Conservation (phyloP, 164 flowering plant genomes). For the Saururus chinensis region DNA sequence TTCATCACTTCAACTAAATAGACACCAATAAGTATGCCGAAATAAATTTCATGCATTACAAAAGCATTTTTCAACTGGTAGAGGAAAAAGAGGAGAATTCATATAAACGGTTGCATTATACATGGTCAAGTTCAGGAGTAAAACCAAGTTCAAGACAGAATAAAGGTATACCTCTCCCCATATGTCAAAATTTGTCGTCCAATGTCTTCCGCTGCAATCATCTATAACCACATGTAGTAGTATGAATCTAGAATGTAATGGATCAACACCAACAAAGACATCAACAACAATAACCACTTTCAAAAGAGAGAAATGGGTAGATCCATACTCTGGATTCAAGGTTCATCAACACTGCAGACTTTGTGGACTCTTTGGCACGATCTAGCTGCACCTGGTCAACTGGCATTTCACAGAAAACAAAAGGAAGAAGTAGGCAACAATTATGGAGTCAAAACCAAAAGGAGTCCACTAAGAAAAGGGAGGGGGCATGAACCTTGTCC, state of each 20-base stretch:
- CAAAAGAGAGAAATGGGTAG: not conserved
- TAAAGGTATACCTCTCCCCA: slow-evolving; percentile 51
- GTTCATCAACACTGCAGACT: slow-evolving; percentile 75
- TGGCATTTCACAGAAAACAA: slow-evolving; percentile 4
- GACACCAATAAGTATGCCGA: no score
- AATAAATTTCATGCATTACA: no score
- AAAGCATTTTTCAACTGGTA: no score
- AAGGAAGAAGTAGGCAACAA: not conserved
- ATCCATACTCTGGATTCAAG: slow-evolving; percentile 74
- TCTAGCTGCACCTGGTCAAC: slow-evolving; percentile 37
- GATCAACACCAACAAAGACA: not conserved
- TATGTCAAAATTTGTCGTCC: slow-evolving; percentile 83
- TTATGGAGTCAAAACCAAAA: not conserved
- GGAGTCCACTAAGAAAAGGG: not conserved
- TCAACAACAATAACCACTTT: not conserved
- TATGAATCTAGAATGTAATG: not conserved
- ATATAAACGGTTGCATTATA: no score
- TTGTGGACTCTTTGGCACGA: slow-evolving; percentile 74
- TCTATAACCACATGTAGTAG: slow-evolving; percentile 27
- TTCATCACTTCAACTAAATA: no score
- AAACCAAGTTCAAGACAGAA: no score
- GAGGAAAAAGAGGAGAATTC: no score
- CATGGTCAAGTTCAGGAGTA: no score
- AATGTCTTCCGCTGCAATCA: slow-evolving; percentile 75
- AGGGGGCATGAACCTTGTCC: slow-evolving; percentile 29